Conservation (phyloP, 148 eudicot genomes). For the Euryodendron excelsum region DNA sequence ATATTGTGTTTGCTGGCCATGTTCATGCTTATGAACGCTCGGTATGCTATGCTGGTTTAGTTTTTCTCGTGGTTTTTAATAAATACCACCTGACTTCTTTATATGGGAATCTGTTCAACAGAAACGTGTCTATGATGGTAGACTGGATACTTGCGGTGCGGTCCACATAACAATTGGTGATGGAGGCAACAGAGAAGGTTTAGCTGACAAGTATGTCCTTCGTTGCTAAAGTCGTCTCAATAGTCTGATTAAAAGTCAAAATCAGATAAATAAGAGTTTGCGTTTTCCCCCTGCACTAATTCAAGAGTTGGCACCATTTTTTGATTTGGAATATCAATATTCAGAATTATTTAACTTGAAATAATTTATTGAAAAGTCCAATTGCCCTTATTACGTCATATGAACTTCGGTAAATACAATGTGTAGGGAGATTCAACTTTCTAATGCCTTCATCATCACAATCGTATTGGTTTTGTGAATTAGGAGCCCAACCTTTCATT, state of each 20-base stretch:
- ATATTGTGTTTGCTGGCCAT: constrained; percentile 82
- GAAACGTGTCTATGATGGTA: constrained; percentile 70
- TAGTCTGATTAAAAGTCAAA: background rate
- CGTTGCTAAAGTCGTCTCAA: background rate
- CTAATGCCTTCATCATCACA: background rate
- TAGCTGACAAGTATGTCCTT: constrained; percentile 62
- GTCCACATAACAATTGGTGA: constrained; percentile 95
- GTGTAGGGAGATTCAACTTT: background rate
- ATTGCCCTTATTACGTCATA: background rate
- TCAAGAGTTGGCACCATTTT: background rate
- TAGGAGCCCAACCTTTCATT: background rate
- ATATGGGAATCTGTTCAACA: constrained; percentile 28
- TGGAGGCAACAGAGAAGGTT: constrained; percentile 95
- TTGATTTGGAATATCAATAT: background rate
- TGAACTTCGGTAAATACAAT: background rate
- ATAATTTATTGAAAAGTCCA: background rate
- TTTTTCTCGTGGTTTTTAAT: background rate
- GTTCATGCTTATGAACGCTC: constrained; percentile 98
- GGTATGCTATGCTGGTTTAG: constrained; percentile 39
- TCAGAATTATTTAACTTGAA: background rate
- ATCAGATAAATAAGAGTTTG: background rate
- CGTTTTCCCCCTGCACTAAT: constrained; percentile 1
- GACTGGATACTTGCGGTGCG: constrained; percentile 78
- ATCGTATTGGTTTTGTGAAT: background rate
- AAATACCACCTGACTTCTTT: background rate